phyloP scores from a whole-genome alignment of 257 asterid species.

The Cinchona pubescens region DNA sequence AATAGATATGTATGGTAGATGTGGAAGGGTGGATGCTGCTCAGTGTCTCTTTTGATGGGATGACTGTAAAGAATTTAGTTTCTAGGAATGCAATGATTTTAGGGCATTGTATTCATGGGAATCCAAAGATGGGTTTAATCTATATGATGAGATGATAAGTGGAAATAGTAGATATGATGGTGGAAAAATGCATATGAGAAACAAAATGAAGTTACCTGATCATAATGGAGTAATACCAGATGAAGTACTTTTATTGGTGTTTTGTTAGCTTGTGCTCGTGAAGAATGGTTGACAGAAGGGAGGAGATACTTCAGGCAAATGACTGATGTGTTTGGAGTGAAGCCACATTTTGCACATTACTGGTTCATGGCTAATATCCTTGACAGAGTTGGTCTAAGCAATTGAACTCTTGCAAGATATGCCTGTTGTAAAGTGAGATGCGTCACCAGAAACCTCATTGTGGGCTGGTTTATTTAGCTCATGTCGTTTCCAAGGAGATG shows the following conservation, averaged over 20 bases:
- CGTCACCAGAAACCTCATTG: slow-evolving; percentile 36
- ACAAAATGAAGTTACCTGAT: not conserved
- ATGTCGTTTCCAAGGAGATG: slow-evolving; percentile 55
- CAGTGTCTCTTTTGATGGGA: slow-evolving; percentile 42
- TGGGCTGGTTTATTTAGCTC: slow-evolving; percentile 56
- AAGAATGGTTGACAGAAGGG: slow-evolving; percentile 45
- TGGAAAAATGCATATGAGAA: not conserved
- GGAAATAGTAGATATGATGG: slow-evolving; percentile 17
- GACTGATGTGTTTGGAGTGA: slow-evolving; percentile 38
- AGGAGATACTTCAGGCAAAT: slow-evolving; percentile 40
- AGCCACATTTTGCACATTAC: slow-evolving; percentile 60
- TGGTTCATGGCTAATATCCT: slow-evolving; percentile 77
- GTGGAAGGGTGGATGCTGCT: slow-evolving; percentile 54
- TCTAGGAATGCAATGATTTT: slow-evolving; percentile 66
- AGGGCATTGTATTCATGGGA: slow-evolving; percentile 63
- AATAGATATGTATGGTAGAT: slow-evolving; percentile 65
- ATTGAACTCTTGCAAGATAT: slow-evolving; percentile 41
- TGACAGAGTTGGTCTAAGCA: slow-evolving; percentile 57
- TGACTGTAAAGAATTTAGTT: slow-evolving; percentile 45
- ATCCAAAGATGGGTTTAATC: slow-evolving; percentile 48
- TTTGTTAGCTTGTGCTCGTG: slow-evolving; percentile 67
- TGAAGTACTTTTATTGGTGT: slow-evolving; percentile 68
- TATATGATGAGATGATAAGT: slow-evolving; percentile 42
- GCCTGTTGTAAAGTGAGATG: slow-evolving; percentile 34
- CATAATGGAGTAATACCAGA: slow-evolving; percentile 36